These are phyloP conservation scores for Aspergillus melleus DNA, from an alignment of 2,329 filamentous ascomycete genomes.

Conservation along the genomic window DNA sequence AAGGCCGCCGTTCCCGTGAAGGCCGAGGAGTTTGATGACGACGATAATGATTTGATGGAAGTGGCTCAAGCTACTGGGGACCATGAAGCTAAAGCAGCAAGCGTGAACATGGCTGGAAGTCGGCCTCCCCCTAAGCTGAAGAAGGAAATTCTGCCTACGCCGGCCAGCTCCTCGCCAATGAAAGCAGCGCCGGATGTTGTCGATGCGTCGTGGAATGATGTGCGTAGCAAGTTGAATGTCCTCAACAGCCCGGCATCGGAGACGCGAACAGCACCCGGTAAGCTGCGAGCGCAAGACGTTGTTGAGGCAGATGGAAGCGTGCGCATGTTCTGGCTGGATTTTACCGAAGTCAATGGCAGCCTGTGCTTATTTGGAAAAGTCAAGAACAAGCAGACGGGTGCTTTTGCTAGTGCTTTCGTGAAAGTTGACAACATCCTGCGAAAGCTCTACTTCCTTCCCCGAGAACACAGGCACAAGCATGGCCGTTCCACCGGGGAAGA, in stretches of 20 bases:
- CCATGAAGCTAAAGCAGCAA: conserved; percentile 62
- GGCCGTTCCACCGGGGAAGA: conserved; percentile 73
- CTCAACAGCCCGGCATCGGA: conserved; percentile 71
- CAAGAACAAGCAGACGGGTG: conserved; percentile 76
- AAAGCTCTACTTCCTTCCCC: conserved; percentile 90
- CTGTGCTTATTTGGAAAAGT: conserved; percentile 96
- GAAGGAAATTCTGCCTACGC: conserved; percentile 68
- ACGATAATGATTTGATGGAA: conserved; percentile 82
- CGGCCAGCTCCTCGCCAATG: conserved; percentile 73
- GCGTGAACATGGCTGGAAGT: conserved; percentile 81
- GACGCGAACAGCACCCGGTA: conserved; percentile 62
- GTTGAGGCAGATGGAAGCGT: conserved; percentile 91
- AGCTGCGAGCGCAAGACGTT: conserved; percentile 80
- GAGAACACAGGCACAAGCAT: conserved; percentile 59
- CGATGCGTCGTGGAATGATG: conserved; percentile 84
- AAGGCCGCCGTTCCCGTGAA: conserved; percentile 60
- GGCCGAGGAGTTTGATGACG: conserved; percentile 67
- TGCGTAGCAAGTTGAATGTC: conserved; percentile 83
- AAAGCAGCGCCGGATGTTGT: conserved; percentile 61
- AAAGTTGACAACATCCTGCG: conserved; percentile 93
- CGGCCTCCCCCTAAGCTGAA: conserved; percentile 74
- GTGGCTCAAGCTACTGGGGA: conserved; percentile 73
- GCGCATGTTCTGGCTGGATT: conserved; percentile 96
- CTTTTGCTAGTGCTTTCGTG: conserved; percentile 87
- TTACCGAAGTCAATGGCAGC: conserved; percentile 86